A percentile compares a stretch with the other conserved stretches of the same genome.
Conservation (phyloP, 495 filamentous ascomycete species). For the Xylaria castorea region DNA sequence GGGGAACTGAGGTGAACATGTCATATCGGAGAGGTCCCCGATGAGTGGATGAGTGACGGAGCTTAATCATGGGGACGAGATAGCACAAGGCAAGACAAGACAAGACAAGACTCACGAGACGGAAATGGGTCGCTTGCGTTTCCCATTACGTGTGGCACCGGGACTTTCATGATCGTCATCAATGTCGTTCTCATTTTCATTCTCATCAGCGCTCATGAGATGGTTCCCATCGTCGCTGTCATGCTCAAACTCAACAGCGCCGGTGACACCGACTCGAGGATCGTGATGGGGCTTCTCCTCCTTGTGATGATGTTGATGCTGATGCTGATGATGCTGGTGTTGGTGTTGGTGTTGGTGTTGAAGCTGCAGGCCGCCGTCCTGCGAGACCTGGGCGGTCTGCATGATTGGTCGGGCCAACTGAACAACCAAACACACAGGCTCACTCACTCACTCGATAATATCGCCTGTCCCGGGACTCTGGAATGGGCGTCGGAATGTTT, state of each 20-base stretch:
- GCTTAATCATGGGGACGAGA: neutral
- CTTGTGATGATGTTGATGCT: neutral
- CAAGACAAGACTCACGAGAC: slow-evolving; percentile 56
- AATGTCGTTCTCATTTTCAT: slow-evolving; percentile 42
- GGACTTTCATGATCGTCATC: slow-evolving; percentile 49
- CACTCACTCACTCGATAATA: neutral
- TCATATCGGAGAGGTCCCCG: neutral
- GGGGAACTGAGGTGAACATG: neutral
- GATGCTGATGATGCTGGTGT: slow-evolving; percentile 37
- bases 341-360: slow-evolving; percentile 25
- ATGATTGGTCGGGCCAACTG: slow-evolving; percentile 26
- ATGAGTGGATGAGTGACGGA: neutral
- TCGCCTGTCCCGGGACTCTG: neutral
- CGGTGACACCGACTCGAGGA: slow-evolving; percentile 10
- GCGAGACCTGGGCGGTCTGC: slow-evolving; percentile 33
- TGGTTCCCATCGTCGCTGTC: slow-evolving; percentile 43
- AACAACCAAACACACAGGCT: neutral
- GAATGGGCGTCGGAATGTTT: slow-evolving; percentile 9
- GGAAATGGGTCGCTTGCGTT: slow-evolving; percentile 64
- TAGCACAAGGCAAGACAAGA: neutral
- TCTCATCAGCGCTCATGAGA: slow-evolving; percentile 41
- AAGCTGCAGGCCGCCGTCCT: slow-evolving; percentile 30
- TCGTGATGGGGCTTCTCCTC: slow-evolving; percentile 1
- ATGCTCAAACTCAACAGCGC: slow-evolving; percentile 32
- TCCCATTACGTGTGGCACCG: slow-evolving; percentile 47